A percentile compares a stretch with the other conserved stretches of the same genome.
Evolutionary conservation across 1,139 yeast genomes (phyloP).

Genomic region (Pichia sp.): DNA sequence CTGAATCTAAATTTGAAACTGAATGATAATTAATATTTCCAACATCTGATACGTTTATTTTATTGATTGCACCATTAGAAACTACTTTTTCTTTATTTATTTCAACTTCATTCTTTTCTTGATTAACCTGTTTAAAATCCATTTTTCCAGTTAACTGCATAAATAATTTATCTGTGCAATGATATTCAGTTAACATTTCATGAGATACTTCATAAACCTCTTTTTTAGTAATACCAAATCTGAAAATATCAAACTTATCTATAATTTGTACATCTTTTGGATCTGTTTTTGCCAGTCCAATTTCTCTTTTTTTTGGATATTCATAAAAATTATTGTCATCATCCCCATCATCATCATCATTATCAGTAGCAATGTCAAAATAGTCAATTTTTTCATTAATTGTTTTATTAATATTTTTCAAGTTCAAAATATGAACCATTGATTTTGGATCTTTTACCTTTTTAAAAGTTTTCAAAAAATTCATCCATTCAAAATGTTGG

Average conservation of each 20-base stretch:
- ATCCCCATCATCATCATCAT: conserved; percentile 13
- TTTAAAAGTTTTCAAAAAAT: not conserved
- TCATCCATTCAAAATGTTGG: conserved; percentile 6
- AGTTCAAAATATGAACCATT: conserved; percentile 5
- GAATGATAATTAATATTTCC: too few relatives aligned
- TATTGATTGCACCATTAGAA: too few relatives aligned
- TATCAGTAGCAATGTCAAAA: conserved; percentile 8
- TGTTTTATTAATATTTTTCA: not conserved
- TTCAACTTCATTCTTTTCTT: too few relatives aligned
- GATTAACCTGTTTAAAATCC: not conserved
- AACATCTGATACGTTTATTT: too few relatives aligned
- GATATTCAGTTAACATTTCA: not conserved
- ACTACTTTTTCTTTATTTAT: too few relatives aligned
- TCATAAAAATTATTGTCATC: conserved; percentile 6
- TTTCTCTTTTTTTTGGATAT: not conserved
- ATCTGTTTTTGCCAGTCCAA: not conserved
- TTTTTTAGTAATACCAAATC: conserved; percentile 6
- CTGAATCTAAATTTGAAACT: too few relatives aligned
- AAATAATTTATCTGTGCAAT: not conserved
- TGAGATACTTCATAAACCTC: conserved; percentile 5
- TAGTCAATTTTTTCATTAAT: conserved; percentile 8
- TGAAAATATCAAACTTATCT: conserved; percentile 5
- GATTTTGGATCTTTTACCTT: conserved; percentile 2
- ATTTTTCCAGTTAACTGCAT: conserved; percentile 1
- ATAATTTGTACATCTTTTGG: conserved; percentile 3